Base-by-base conservation (phyloP, 2,329 filamentous ascomycete genomes). In the Pestalotiopsis fici region DNA sequence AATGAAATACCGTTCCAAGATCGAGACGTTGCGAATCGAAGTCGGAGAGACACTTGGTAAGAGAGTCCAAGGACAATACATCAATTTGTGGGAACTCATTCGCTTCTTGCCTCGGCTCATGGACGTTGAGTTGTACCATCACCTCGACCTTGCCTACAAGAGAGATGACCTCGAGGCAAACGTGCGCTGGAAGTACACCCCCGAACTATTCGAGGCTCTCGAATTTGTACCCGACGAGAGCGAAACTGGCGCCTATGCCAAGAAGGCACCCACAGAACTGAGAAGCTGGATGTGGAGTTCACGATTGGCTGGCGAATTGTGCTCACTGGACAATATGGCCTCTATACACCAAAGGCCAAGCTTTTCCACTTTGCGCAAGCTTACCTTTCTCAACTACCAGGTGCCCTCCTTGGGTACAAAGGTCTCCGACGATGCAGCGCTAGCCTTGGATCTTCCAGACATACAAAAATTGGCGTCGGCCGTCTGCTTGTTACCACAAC, bases 51-150 rank as follows among this genome's bases (percentile, higher is more conserved):
- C 79, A 11, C 66, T 76, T 12, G 67, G 59, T 31, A 70, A 65
- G 56, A 77, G 72, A 60, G 43, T 71, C 21, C 65, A 62, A 9
- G 70, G 72, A 9, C 67, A 66, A 6, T 73, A 74, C 21, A 81
- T 90, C 66, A 85, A 90, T 68, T 75, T 93, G 23, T 76, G 81
- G 50, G 79, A 82, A 28, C 78, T 97, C 62, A 81, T 97, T 23
- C 82, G 84, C 54, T 83, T 87, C 59, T 85, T 94, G 5, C 90
- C 91, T 0, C 89, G 88, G 60, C 83, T 97, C 18, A 86, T 86
- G 64, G 86, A 90, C 61, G 79, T 98, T 37, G 88, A 94, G 67
- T 85, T 97, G 18, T 91, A 90, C 69, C 92, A 95, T 71, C 86
- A 86, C 12, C 83, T 87, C 61, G 93, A 97, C 73, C 81, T 87